phyloP scores from a whole-genome alignment of 2,329 filamentous ascomycete species.

The Macroventuria anomochaeta region DNA sequence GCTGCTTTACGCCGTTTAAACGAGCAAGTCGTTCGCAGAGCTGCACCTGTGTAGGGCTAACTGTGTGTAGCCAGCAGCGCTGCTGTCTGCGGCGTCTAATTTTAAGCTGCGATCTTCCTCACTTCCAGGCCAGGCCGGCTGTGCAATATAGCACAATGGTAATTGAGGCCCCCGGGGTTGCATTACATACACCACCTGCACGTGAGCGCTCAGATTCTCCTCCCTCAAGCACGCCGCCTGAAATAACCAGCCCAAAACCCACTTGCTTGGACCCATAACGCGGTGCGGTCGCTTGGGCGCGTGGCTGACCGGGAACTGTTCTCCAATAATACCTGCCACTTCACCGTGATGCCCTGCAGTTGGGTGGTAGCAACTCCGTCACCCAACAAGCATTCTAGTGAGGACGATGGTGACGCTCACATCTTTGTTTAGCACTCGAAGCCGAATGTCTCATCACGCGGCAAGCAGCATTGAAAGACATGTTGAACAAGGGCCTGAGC shows the following conservation, averaged over 20 bases:
- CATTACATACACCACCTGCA: conserved; percentile 27
- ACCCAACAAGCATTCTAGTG: conserved; percentile 6
- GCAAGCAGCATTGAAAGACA: conserved; percentile 1
- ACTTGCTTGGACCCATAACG: conserved; percentile 22
- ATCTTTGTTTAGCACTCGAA: conserved; percentile 15
- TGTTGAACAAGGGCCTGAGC: conserved; percentile 17
- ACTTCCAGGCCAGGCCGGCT: background rate
- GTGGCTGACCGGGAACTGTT: conserved; percentile 27
- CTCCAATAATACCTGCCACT: conserved; percentile 20
- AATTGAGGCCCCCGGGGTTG: background rate
- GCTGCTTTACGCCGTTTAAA: conserved; percentile 14
- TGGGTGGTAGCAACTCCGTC: conserved; percentile 10
- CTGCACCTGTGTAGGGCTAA: conserved; percentile 8
- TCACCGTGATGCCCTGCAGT: conserved; percentile 16
- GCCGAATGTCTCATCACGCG: conserved; percentile 15
- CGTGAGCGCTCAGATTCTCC: conserved; percentile 30
- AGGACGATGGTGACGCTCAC: conserved; percentile 10
- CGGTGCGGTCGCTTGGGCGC: conserved; percentile 29
- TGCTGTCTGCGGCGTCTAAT: conserved; percentile 12
- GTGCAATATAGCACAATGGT: background rate
- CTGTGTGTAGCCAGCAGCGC: conserved; percentile 8
- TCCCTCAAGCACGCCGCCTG: conserved; percentile 26
- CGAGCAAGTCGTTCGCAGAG: conserved; percentile 17
- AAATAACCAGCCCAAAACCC: conserved; percentile 27
- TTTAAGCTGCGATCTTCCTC: conserved; percentile 10